A percentile compares a stretch with the other conserved stretches of the same genome.
These are phyloP conservation scores for Graphiopsis chlorocephala DNA, from an alignment of 2,329 filamentous ascomycete species.

Conservation along the genomic window DNA sequence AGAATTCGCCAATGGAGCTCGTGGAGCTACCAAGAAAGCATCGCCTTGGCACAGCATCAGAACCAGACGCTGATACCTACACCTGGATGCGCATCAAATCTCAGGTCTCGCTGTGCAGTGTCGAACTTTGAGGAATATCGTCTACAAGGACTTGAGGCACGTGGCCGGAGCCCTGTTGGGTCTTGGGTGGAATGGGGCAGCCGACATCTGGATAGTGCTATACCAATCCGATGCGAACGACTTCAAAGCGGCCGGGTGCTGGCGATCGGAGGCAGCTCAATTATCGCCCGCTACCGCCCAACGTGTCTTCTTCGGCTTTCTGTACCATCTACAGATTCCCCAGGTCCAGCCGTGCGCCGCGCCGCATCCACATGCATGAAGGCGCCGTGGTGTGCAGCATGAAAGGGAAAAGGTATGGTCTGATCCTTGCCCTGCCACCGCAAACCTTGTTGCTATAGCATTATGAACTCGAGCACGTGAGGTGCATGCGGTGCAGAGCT, in stretches of 20 bases:
- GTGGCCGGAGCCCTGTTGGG: background rate
- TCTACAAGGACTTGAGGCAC: background rate
- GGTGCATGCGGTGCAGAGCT: background rate
- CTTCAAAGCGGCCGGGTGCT: background rate
- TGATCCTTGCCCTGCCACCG: background rate
- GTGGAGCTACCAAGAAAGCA: constrained; percentile 2
- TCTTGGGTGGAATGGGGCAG: background rate
- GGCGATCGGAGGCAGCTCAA: constrained; percentile 2
- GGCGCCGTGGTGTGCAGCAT: background rate
- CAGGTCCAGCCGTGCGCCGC: constrained; percentile 2
- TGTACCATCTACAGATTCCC: background rate
- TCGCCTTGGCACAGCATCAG: background rate
- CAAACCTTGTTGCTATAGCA: background rate
- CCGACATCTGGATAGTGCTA: background rate
- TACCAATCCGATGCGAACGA: background rate
- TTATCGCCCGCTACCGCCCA: background rate
- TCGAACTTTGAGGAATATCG: background rate
- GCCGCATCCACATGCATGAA: background rate
- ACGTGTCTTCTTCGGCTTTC: constrained; percentile 9
- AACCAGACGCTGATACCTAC: background rate
- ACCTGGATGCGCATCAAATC: background rate
- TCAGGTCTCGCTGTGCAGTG: background rate
- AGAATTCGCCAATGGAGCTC: constrained; percentile 3
- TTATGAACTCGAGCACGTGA: background rate
- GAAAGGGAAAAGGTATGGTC: background rate